phyloP scores from a whole-genome alignment of 306 rosid genomes.

The Casuarina glauca region DNA sequence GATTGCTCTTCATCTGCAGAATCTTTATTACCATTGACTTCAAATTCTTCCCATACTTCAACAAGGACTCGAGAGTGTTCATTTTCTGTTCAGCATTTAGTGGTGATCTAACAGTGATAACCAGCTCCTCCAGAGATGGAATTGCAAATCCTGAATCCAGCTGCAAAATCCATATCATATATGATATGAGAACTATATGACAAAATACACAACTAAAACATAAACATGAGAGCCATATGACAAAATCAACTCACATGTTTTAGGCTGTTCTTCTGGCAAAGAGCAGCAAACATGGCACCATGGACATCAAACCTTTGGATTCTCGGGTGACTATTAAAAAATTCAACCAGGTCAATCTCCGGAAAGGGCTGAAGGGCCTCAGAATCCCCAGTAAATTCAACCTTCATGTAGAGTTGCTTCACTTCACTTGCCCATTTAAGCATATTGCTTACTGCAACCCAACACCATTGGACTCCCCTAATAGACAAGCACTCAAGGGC shows the following conservation, averaged over 20 bases:
- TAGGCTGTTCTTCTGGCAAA: constrained; percentile 90
- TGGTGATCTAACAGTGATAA: constrained; percentile 81
- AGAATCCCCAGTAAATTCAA: constrained; percentile 88
- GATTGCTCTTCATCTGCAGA: constrained; percentile 88
- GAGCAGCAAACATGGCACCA: constrained; percentile 99
- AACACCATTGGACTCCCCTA: constrained; percentile 91
- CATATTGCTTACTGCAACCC: constrained; percentile 90
- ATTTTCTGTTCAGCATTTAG: constrained; percentile 95
- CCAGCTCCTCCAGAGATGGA: constrained; percentile 81
- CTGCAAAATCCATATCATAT: constrained; percentile 34
- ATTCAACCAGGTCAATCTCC: constrained; percentile 88
- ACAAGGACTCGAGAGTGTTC: constrained; percentile 78
- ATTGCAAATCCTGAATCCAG: constrained; percentile 74
- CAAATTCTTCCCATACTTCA: constrained; percentile 69
- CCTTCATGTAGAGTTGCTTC: constrained; percentile 91
- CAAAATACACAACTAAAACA: constrained; percentile 4
- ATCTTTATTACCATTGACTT: constrained; percentile 77
- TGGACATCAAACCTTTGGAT: constrained; percentile 76
- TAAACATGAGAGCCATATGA: constrained; percentile 4
- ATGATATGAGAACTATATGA: not conserved
- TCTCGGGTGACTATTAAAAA: constrained; percentile 84
- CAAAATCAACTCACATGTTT: constrained; percentile 54
- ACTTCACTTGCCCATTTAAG: constrained; percentile 79
- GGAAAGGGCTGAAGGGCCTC: constrained; percentile 91
- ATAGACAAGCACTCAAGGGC: constrained; percentile 75